Evolutionary conservation across 2,329 filamentous ascomycete species (phyloP).

Genomic region (Emergomyces orientalis): DNA sequence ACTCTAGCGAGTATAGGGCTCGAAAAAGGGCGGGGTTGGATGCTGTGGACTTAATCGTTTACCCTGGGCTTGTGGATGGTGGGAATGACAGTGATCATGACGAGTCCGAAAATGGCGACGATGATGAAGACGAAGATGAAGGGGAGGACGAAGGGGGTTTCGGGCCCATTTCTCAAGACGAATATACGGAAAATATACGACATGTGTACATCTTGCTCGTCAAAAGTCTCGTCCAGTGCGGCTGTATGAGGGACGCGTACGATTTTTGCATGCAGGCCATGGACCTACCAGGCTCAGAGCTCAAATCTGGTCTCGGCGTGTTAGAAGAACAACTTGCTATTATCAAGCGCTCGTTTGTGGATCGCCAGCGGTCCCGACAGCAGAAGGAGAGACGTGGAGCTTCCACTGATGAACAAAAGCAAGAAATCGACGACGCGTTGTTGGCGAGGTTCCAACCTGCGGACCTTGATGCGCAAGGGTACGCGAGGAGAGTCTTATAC

Average conservation of each 20-base stretch:
- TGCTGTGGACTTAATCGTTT: background rate
- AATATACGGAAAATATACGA: conserved; percentile 22
- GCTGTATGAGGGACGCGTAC: conserved; percentile 35
- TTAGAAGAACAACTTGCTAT: conserved; percentile 24
- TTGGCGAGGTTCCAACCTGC: conserved; percentile 25
- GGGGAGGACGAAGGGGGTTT: conserved; percentile 35
- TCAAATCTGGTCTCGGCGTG: conserved; percentile 5
- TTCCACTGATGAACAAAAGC: background rate
- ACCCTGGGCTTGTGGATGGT: background rate
- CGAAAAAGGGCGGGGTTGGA: conserved; percentile 33
- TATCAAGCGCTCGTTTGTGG: conserved; percentile 22
- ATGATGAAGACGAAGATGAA: conserved; percentile 35
- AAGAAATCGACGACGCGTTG: conserved; percentile 14
- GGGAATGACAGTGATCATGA: conserved; percentile 1
- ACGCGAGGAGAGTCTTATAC: conserved; percentile 47
- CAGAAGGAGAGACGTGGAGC: background rate
- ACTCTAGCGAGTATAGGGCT: conserved; percentile 75
- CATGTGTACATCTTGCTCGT: conserved; percentile 32
- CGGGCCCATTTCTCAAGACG: conserved; percentile 12
- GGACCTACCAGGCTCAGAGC: conserved; percentile 16
- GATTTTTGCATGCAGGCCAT: conserved; percentile 31
- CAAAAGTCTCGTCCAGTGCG: conserved; percentile 28
- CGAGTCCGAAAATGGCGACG: conserved; percentile 15
- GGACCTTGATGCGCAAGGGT: conserved; percentile 30
- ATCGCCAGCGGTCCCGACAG: background rate